phyloP scores from a whole-genome alignment of 495 filamentous ascomycete genomes.

The Pyrenopolyporus hunteri region DNA sequence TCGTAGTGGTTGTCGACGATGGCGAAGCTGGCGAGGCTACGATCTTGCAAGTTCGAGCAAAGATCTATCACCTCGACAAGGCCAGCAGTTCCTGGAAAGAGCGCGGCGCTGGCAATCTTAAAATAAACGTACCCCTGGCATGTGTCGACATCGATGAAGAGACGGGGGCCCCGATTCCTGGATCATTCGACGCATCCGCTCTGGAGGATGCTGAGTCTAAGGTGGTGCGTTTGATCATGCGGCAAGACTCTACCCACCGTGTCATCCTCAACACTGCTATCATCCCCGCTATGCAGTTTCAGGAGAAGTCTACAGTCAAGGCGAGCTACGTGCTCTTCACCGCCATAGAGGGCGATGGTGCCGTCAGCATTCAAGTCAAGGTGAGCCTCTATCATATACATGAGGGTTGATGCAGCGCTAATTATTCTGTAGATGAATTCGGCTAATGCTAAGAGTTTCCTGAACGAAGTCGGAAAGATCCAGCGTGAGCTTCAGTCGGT shows the following conservation, averaged over 20 bases:
- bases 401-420: background rate
- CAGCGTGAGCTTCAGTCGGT: constrained; percentile 47
- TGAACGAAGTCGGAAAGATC: constrained; percentile 47
- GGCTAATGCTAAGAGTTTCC: constrained; percentile 52
- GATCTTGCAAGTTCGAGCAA: constrained; percentile 68
- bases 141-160: constrained; percentile 56
- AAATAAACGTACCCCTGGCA: constrained; percentile 73
- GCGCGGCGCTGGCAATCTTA: constrained; percentile 79
- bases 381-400: constrained; percentile 53
- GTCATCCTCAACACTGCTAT: constrained; percentile 85
- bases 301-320: constrained; percentile 68
- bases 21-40: constrained; percentile 81
- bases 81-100: constrained; percentile 75
- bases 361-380: constrained; percentile 70
- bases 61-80: constrained; percentile 76
- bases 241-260: constrained; percentile 82
- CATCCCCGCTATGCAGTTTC: constrained; percentile 73
- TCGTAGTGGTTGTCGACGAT: constrained; percentile 56
- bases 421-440: constrained; percentile 48
- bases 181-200: constrained; percentile 56
- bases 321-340: constrained; percentile 60
- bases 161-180: constrained; percentile 46
- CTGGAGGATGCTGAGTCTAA: constrained; percentile 53
- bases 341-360: constrained; percentile 63
- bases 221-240: constrained; percentile 78